Evolutionary conservation across 2,329 filamentous ascomycete species (phyloP).

Genomic region (Cercospora janseana): DNA sequence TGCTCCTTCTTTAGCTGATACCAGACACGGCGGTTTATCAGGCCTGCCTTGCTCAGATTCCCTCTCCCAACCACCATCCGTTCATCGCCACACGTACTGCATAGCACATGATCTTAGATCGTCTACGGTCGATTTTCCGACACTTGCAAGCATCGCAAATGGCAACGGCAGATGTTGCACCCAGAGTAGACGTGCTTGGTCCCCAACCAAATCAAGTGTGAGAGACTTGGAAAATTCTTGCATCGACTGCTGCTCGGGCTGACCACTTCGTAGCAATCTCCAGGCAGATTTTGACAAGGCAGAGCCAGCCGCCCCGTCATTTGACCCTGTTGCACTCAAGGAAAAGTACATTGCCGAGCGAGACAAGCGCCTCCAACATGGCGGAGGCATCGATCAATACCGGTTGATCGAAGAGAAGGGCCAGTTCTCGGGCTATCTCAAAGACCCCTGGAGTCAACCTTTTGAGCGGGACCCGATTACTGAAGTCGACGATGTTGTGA

Average conservation of each 20-base stretch:
- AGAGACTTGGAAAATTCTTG: neutral
- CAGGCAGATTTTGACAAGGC: constrained; percentile 23
- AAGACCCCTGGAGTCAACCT: constrained; percentile 24
- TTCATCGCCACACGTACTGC: neutral
- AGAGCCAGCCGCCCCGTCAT: constrained; percentile 12
- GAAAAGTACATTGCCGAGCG: constrained; percentile 26
- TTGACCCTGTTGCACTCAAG: constrained; percentile 26
- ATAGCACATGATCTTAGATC: neutral
- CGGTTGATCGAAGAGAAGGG: constrained; percentile 23
- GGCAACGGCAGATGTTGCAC: constrained; percentile 24
- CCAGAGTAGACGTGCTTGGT: constrained; percentile 22
- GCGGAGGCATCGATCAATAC: constrained; percentile 27
- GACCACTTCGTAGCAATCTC: constrained; percentile 11
- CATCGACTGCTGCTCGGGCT: neutral
- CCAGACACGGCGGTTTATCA: too few relatives aligned
- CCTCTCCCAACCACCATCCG: too few relatives aligned
- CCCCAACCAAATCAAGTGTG: constrained; percentile 20
- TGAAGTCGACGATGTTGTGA: constrained; percentile 24
- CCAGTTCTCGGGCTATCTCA: constrained; percentile 23
- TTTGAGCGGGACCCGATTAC: constrained; percentile 23
- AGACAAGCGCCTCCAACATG: constrained; percentile 24
- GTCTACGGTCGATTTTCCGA: neutral
- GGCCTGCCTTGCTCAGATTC: too few relatives aligned
- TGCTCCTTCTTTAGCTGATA: too few relatives aligned
- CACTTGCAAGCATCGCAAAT: constrained; percentile 4